Conservation (phyloP, 257 asterid genomes). For the Thymus mandschuricus region DNA sequence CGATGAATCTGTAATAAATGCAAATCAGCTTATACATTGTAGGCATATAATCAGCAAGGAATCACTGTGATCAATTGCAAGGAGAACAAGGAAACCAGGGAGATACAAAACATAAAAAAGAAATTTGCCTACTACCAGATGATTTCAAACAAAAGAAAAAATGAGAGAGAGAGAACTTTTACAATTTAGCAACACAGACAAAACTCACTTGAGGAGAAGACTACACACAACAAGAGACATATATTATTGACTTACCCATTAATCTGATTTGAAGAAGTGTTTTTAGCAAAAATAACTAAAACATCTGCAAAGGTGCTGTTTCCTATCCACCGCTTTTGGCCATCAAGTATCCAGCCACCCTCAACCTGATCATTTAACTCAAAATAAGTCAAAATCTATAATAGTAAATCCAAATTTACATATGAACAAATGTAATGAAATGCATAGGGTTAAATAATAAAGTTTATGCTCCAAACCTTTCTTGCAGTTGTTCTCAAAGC, state of each 20-base stretch:
- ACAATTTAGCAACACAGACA: background rate
- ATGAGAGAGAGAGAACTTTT: background rate
- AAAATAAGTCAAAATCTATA: conserved; percentile 5
- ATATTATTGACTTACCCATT: conserved; percentile 60
- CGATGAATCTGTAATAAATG: conserved; percentile 63
- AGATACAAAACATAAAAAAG: background rate
- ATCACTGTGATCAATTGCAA: conserved; percentile 7
- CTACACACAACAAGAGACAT: background rate
- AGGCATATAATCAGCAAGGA: conserved; percentile 6
- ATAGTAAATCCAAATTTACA: background rate
- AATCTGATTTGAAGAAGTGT: conserved; percentile 81
- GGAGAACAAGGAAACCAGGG: conserved; percentile 9
- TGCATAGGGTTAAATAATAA: conserved; percentile 16
- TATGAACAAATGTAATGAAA: background rate
- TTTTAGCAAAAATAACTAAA: no score
- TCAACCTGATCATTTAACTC: conserved; percentile 64
- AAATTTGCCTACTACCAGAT: background rate
- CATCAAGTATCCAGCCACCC: conserved; percentile 97
- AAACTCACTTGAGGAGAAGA: background rate
- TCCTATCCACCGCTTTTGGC: conserved; percentile 99
- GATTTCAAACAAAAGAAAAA: background rate
- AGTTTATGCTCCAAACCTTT: conserved; percentile 57
- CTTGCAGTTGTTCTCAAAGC: conserved; percentile 77
- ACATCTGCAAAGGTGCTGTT: conserved; percentile 95
- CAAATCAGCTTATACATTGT: conserved; percentile 30